Percentiles rank a stretch among this genome's conserved stretches.
Evolutionary conservation across 345 rosid genomes (phyloP).

Genomic region (Sapria himalayana): DNA sequence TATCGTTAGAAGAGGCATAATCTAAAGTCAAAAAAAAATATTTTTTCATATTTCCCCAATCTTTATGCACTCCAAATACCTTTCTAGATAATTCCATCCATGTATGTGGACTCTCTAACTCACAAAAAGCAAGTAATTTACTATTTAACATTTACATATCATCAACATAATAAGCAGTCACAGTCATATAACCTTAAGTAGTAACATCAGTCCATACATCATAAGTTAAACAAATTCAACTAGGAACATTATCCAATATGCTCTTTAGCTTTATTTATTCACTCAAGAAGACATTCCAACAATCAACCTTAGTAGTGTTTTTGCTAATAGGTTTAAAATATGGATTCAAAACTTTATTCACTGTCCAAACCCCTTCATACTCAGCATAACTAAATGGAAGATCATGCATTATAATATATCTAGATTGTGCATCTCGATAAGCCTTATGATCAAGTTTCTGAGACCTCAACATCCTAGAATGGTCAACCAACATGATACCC

Average conservation of each 20-base stretch:
- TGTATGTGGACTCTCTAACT: neutral
- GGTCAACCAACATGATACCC: too few species aligned
- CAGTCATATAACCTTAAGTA: constrained; percentile 1
- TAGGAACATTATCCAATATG: neutral
- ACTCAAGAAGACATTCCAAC: too few species aligned
- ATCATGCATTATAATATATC: too few species aligned
- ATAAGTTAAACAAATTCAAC: constrained; percentile 2
- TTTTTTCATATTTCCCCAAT: neutral
- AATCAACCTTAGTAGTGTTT: too few species aligned
- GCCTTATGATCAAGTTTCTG: too few species aligned
- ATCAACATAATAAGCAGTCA: constrained; percentile 2
- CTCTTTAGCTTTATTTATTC: neutral
- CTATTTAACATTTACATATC: neutral
- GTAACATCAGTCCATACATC: constrained; percentile 3
- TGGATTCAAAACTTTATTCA: too few species aligned
- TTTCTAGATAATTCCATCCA: neutral
- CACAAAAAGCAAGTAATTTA: neutral
- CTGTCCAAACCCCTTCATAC: too few species aligned
- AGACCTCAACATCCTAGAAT: too few species aligned
- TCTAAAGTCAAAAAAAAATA: constrained; percentile 1
- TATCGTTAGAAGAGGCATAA: neutral
- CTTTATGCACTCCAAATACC: neutral
- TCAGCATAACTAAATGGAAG: too few species aligned
- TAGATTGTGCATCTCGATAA: too few species aligned
- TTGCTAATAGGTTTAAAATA: too few species aligned